phyloP scores from a whole-genome alignment of 2,329 filamentous ascomycete genomes.

The Verticillium klebahnii region DNA sequence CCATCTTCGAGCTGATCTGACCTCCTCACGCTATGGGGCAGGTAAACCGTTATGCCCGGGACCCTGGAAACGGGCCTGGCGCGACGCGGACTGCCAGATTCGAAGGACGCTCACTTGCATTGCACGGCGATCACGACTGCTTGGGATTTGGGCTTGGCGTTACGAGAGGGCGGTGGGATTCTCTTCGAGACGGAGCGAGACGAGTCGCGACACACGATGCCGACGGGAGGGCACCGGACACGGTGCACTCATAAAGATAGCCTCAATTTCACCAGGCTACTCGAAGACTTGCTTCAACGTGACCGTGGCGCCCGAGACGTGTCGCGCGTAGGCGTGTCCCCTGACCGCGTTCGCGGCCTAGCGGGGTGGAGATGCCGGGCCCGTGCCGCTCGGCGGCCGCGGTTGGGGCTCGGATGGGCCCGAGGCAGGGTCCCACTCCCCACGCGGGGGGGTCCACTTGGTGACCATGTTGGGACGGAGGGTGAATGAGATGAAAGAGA shows the following conservation, averaged over 20 bases:
- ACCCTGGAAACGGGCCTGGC: background rate
- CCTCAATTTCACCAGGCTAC: too few relatives aligned
- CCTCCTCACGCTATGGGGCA: background rate
- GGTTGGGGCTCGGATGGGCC: background rate
- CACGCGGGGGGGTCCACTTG: background rate
- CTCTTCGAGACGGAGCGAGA: background rate
- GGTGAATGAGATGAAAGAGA: background rate
- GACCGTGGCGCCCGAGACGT: background rate
- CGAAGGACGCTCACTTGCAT: background rate
- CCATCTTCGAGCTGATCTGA: background rate
- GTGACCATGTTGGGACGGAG: background rate
- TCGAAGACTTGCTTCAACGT: too few relatives aligned
- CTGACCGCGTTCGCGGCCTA: background rate
- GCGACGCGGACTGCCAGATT: background rate
- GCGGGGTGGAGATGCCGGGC: background rate
- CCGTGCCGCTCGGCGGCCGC: background rate
- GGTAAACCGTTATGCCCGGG: background rate
- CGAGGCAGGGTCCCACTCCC: background rate
- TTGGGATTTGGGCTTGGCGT: background rate
- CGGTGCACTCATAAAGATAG: background rate
- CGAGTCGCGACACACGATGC: background rate
- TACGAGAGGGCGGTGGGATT: background rate
- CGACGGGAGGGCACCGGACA: background rate
- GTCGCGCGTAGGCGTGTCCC: background rate
- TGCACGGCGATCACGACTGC: background rate